phyloP scores from a whole-genome alignment of 305 asterid genomes.

The Fraxinus baroniana region DNA sequence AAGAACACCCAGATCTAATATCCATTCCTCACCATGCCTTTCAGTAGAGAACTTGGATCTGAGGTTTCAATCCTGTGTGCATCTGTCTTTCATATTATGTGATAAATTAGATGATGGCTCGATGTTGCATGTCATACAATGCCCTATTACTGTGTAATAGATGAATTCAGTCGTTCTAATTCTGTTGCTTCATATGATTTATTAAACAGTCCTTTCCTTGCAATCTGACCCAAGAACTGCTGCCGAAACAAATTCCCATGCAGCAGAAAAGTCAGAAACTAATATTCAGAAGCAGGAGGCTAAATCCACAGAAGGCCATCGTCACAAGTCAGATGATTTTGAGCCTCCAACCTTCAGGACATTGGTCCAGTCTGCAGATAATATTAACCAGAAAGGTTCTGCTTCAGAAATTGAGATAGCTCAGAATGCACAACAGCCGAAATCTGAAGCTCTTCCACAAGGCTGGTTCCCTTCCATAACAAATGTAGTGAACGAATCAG shows the following conservation, averaged over 20 bases:
- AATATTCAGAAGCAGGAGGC: constrained; percentile 42
- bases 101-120: constrained; percentile 7
- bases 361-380: constrained; percentile 49
- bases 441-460: constrained; percentile 52
- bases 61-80: neutral
- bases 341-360: constrained; percentile 86
- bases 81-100: neutral
- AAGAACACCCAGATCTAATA: neutral
- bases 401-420: constrained; percentile 54
- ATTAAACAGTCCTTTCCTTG: constrained; percentile 36
- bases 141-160: neutral
- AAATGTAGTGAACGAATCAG: constrained; percentile 66
- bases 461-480: constrained; percentile 81
- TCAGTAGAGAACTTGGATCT: neutral
- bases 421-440: constrained; percentile 40
- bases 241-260: constrained; percentile 27
- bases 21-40: neutral
- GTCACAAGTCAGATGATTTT: constrained; percentile 44
- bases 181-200: constrained; percentile 4
- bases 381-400: constrained; percentile 22
- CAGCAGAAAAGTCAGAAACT: constrained; percentile 38
- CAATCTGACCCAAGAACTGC: constrained; percentile 34
- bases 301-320: constrained; percentile 27
- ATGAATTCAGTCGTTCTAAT: constrained; percentile 10
- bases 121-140: neutral